These are phyloP conservation scores for Nymphaea colorata DNA, from an alignment of 164 flowering plant species.

Conservation along the genomic window DNA sequence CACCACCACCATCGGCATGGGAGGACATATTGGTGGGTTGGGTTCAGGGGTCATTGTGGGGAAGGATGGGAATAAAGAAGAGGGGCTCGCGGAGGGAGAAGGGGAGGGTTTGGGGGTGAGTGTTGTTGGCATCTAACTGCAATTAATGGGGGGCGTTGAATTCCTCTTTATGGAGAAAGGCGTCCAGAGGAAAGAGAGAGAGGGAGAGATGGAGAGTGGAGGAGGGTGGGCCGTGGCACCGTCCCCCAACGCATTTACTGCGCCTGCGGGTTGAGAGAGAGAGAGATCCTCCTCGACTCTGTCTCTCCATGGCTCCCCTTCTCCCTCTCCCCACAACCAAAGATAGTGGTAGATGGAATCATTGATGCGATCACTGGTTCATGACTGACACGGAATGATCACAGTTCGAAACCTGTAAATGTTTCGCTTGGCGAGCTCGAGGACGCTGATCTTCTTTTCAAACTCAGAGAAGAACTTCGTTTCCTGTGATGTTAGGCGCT, in stretches of 20 bases:
- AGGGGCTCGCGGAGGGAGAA: not conserved
- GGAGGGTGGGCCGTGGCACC: not conserved
- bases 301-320: too few species aligned
- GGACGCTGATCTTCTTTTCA: too few species aligned
- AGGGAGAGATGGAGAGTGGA: not conserved
- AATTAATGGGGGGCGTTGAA: not conserved
- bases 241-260: not conserved
- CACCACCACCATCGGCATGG: not conserved
- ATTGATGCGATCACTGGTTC: too few species aligned
- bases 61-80: not conserved
- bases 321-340: too few species aligned
- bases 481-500: too few species aligned
- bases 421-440: too few species aligned
- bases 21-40: not conserved
- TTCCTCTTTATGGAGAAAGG: not conserved
- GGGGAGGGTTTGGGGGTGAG: not conserved
- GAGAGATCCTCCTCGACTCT: not conserved
- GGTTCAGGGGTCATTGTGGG: not conserved
- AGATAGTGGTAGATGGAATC: too few species aligned
- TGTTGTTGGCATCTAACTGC: not conserved
- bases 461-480: too few species aligned
- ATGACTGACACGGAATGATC: too few species aligned
- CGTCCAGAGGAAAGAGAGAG: not conserved
- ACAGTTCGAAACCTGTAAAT: too few species aligned
- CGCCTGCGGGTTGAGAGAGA: not conserved